Base-by-base conservation (phyloP, 2,329 filamentous ascomycete species). In the Talaromyces piceae region DNA sequence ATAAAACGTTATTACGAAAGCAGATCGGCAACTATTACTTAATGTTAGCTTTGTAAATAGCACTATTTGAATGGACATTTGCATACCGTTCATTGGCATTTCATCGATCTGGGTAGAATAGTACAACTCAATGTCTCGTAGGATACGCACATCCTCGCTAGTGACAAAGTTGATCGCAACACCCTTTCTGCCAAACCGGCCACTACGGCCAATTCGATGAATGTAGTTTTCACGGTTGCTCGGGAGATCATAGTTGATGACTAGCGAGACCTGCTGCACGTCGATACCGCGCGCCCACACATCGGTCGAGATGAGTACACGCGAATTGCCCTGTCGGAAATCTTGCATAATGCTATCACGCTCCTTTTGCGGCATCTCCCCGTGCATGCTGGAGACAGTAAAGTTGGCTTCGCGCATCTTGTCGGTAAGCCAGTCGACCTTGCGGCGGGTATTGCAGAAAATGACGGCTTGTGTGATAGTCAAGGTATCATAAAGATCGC, bases 151-250 rank as follows among this genome's bases (percentile, higher is more conserved):
- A 68, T 98, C 93, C 63, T 98, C 93, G 66, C 88, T 94, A 2
- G 93, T 98, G 59, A 98, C 93, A 66, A 98, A 98, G 77, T 98
- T 98, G 79, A 98, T 98, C 31, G 93, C 93, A 59, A 98, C 93
- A 80, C 93, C 93, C 78, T 98, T 98, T 64, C 93, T 83, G 63
- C 93, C 93, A 64, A 98, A 98, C 60, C 93, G 83, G 61, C 93
- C 93, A 67, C 88, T 93, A 67, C 93, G 84, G 67, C 93, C 93
- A 63, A 98, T 98, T 62, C 93, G 86, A 77, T 98, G 93, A 71
- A 98, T 97, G 73, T 98, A 98, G 77, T 98, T 98, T 75, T 98
- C 93, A 79, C 93, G 90, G 73, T 98, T 97, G 73, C 87, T 93
- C 3, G 93, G 93, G 54, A 98, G 78, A 69, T 98, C 93, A 72